Base-by-base conservation (phyloP, 306 rosid species). In the Vigna radiata region DNA sequence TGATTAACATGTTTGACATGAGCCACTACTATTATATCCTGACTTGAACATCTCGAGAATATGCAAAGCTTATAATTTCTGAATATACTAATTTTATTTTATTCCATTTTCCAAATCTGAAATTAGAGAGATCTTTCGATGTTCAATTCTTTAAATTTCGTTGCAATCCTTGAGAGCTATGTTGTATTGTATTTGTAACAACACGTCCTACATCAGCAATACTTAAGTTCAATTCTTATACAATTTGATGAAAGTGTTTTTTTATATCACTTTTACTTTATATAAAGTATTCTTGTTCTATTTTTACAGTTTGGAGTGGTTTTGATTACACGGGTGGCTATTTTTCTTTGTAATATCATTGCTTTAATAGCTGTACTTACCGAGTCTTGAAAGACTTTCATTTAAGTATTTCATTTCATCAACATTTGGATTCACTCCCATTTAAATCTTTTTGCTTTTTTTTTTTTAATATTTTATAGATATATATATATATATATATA, bases 1-100 rank as follows among this genome's bases (percentile, higher is more conserved):
- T 92, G 80, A 89, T 70, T 21, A 55, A 43, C 31, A 49, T 19
- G 36, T 17, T 49, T 73, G 8, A 60, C 61, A 15, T 39, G 27
- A 39, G 27, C 52, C n/a, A 7, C 50, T 6, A 25, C 21, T 75
- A 41, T n/a, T 56, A 16, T 16, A 49, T 50, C 18, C 54, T 0
- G 27, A 16, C 68, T 39, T 62, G 49, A 16, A 49, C 8, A 33
- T 70, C 73, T 31, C 7, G 14, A 17, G 53, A 27, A 70, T 14
- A n/a, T 44, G 12, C 37, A 69, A 15, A 73, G 11, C 21, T 7
- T 23, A 50, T 16, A 53, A 17, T 16, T 18, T 71, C 37, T 2
- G 36, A 37, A 61, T 69, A 68, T 66, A 54, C 56, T 15, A 16
- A 59, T 62, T 74, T 81, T 71, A 67, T 37, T 49, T 70, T 23